Base-by-base conservation (phyloP, 108 stramenopile species). In the Stephanodiscus minutulus region DNA sequence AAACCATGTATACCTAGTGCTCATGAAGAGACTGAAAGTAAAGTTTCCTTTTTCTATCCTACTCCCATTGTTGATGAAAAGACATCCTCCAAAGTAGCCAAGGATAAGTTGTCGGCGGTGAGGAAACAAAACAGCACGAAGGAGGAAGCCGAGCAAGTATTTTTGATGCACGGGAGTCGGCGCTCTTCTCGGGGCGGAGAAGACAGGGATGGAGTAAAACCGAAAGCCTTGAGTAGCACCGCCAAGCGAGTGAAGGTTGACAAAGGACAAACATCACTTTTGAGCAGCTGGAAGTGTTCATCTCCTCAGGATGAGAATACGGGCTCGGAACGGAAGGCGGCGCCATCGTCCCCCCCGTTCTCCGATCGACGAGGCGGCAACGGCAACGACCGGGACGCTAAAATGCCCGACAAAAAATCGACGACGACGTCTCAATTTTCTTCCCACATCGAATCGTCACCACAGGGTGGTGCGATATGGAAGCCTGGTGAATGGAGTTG, bases 101-200 rank as follows among this genome's bases (percentile, higher is more conserved):
- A 90, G 72, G 78, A 79, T 37, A 79, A 73, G 29, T 52, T 90
- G 3, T 79, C 83, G 25, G 78, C 69, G 7, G 79, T 90, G 31
- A 66, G 85, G 62, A 84, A 85, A 65, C 68, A 75, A 70, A 57
- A 73, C 22, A 55, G 61, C 21, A 90, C 85, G 11, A 82, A 85
- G 33, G 54, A 21, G 28, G 64, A 76, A 72, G 86, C 89, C 31
- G 47, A 76, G 20, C 58, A 86, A 44, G 89, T 90, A 1, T 90
- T 69, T 56, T 50, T 79, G 39, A 86, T 85, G 58, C 89, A 90
- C 61, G 87, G 89, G 25, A 90, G 89, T 66, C 72, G 88, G 35
- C 83, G 64, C 20, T 36, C 31, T 17, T 36, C 31, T 17, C 69
- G 80, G 46, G 59, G 59, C 54, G 76, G 53, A 21, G 77, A 86